Evolutionary conservation across 169 alveolate genomes (phyloP).

Genomic region (Miamiensis avidus): DNA sequence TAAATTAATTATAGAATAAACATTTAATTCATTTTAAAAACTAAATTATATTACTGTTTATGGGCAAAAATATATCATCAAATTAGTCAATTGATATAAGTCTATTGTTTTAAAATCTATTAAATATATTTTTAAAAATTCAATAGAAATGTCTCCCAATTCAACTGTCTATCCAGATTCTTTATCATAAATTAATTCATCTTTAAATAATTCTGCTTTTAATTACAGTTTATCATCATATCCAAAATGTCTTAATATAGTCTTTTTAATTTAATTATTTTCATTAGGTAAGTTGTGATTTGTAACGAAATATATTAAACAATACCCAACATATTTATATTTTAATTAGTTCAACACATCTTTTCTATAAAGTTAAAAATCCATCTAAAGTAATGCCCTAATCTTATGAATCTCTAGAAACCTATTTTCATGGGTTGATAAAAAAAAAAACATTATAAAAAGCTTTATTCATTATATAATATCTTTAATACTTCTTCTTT

Average conservation of each 20-base stretch:
- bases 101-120: neutral
- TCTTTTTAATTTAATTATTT: constrained; percentile 12
- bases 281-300: neutral
- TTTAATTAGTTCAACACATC: constrained; percentile 61
- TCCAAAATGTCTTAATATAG: constrained; percentile 54
- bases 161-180: constrained; percentile 52
- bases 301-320: neutral
- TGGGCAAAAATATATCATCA: constrained; percentile 18
- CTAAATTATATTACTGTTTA: constrained; percentile 12
- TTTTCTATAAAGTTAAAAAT: constrained; percentile 54
- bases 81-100: constrained; percentile 1
- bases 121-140: constrained; percentile 31
- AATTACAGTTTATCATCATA: constrained; percentile 54
- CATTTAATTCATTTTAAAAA: constrained; percentile 4
- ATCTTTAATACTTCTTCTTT: constrained; percentile 30
- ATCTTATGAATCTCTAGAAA: constrained; percentile 21
- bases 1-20: constrained; percentile 12
- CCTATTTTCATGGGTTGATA: constrained; percentile 12
- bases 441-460: neutral
- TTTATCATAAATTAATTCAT: constrained; percentile 26
- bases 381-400: constrained; percentile 65
- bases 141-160: constrained; percentile 36
- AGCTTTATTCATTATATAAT: neutral
- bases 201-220: constrained; percentile 35
- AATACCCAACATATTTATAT: constrained; percentile 66